Conservation (phyloP, 2,329 filamentous ascomycete species). For the Ophiocordyceps unilateralis region DNA sequence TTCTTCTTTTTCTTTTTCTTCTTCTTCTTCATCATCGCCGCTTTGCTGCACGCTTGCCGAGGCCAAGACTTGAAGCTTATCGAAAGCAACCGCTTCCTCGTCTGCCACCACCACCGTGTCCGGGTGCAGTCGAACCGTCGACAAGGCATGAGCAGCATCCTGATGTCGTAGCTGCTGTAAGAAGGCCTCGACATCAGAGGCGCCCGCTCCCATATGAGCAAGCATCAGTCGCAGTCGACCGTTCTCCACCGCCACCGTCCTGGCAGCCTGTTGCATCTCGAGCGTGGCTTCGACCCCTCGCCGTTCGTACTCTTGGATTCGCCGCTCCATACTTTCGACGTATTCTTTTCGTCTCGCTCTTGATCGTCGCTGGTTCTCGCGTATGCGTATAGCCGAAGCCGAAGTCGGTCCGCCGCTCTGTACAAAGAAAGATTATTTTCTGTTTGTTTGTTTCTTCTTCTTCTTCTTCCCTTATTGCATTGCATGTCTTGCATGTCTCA, state of each 20-base stretch:
- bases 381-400: slow-evolving; percentile 21
- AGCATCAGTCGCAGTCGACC: slow-evolving; percentile 25
- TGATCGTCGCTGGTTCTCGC: slow-evolving; percentile 36
- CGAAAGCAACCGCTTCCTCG: no score
- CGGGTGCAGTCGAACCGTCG: slow-evolving; percentile 3
- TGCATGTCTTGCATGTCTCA: neutral
- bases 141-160: slow-evolving; percentile 10
- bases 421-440: neutral
- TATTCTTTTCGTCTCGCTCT: slow-evolving; percentile 33
- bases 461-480: neutral
- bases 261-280: slow-evolving; percentile 36
- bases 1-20: no score
- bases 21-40: slow-evolving; percentile 4
- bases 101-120: no score
- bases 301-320: slow-evolving; percentile 28
- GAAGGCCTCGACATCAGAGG: slow-evolving; percentile 22
- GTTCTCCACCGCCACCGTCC: slow-evolving; percentile 31
- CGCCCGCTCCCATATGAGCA: slow-evolving; percentile 18
- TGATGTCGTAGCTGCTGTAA: slow-evolving; percentile 18
- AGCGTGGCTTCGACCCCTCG: slow-evolving; percentile 29
- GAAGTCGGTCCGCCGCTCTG: slow-evolving; percentile 8
- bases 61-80: slow-evolving; percentile 21
- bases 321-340: slow-evolving; percentile 27
- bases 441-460: neutral
- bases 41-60: slow-evolving; percentile 17